Evolutionary conservation across 2,329 filamentous ascomycete genomes (phyloP).

Genomic region (Alternaria brassicicola): DNA sequence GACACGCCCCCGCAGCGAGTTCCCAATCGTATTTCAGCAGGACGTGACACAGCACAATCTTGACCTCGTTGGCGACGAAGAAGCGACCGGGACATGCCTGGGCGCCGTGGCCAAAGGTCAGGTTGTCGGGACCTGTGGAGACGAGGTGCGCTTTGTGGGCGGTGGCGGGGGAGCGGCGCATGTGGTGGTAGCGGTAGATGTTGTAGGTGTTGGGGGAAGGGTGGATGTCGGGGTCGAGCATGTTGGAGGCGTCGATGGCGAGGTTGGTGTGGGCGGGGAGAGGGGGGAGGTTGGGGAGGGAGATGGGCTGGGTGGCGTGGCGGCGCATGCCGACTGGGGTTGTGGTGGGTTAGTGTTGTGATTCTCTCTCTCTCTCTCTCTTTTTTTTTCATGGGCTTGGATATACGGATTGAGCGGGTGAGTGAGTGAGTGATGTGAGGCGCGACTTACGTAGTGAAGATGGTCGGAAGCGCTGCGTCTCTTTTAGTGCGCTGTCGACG

Average conservation of each 20-base stretch:
- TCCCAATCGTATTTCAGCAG: constrained; percentile 23
- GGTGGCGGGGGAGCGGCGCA: background rate
- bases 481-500: background rate
- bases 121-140: constrained; percentile 3
- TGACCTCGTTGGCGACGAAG: constrained; percentile 29
- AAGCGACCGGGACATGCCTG: constrained; percentile 25
- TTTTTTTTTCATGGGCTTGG: fast-evolving
- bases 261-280: background rate
- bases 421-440: too few relatives aligned
- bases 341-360: too few relatives aligned
- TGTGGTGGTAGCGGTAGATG: background rate
- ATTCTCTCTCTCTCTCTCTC: too few relatives aligned
- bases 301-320: background rate
- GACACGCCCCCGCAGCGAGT: background rate
- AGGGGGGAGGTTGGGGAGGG: background rate
- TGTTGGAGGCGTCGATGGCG: background rate
- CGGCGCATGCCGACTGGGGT: background rate
- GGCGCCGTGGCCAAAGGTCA: constrained; percentile 23
- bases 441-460: background rate
- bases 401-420: too few relatives aligned
- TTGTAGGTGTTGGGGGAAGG: background rate
- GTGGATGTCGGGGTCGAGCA: background rate
- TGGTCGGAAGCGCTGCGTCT: background rate
- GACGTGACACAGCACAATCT: constrained; percentile 21
- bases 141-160: background rate